Percentiles rank a stretch among this genome's conserved stretches.
These are phyloP conservation scores for Erythrophleum fordii DNA, from an alignment of 306 rosid genomes.

Conservation along the genomic window DNA sequence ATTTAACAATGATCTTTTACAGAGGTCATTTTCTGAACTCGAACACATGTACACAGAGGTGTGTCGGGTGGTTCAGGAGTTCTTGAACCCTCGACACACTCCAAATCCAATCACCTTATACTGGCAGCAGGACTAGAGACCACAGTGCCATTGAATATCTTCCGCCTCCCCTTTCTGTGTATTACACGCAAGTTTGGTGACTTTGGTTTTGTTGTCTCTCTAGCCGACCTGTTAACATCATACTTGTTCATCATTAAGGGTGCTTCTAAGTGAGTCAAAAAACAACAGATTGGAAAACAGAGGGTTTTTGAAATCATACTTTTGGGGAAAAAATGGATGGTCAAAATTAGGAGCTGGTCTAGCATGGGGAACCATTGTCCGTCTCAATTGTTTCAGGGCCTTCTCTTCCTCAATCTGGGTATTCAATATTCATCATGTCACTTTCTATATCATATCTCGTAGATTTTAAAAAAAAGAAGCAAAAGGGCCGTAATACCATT, in stretches of 20 bases:
- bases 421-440: background rate
- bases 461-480: background rate
- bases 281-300: background rate
- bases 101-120: constrained; percentile 57
- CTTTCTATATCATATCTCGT: too few species aligned
- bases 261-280: background rate
- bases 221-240: constrained; percentile 53
- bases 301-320: constrained; percentile 47
- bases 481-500: constrained; percentile 55
- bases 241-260: background rate
- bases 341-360: constrained; percentile 81
- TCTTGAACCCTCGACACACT: constrained; percentile 51
- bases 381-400: constrained; percentile 84
- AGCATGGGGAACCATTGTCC: constrained; percentile 92
- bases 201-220: constrained; percentile 74
- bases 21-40: background rate
- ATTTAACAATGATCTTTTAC: background rate
- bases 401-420: constrained; percentile 91
- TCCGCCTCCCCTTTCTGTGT: constrained; percentile 63
- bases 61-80: constrained; percentile 55
- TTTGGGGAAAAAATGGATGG: constrained; percentile 80
- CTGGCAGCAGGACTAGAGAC: constrained; percentile 75
- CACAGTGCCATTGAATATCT: constrained; percentile 48
- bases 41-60: background rate
- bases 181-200: constrained; percentile 78